These are phyloP conservation scores for Colletotrichum graminicola DNA, from an alignment of 2,329 filamentous ascomycete species.

Conservation along the genomic window DNA sequence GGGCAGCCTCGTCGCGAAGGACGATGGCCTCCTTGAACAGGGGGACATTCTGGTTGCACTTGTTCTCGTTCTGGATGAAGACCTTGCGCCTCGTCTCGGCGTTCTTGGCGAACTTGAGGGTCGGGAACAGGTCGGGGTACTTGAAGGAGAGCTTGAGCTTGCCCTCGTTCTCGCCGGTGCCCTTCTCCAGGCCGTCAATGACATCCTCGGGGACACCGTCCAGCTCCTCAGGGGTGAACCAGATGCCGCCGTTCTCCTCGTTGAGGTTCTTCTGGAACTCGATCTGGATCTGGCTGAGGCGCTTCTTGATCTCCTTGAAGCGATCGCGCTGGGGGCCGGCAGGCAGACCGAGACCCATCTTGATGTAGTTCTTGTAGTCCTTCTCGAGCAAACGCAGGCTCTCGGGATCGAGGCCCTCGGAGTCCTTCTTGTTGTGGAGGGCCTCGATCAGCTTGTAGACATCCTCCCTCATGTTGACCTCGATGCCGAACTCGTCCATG, in stretches of 20 bases:
- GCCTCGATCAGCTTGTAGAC: constrained; percentile 77
- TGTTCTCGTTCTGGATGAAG: constrained; percentile 84
- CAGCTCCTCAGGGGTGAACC: constrained; percentile 80
- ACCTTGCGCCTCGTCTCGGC: constrained; percentile 76
- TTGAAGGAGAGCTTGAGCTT: constrained; percentile 84
- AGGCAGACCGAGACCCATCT: constrained; percentile 80
- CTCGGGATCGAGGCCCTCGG: constrained; percentile 74
- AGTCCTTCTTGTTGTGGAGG: constrained; percentile 64
- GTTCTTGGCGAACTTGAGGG: constrained; percentile 81
- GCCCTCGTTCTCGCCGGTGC: constrained; percentile 77
- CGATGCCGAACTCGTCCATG: constrained; percentile 82
- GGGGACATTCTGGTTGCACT: constrained; percentile 72
- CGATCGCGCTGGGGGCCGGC: constrained; percentile 78
- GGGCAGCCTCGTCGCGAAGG: constrained; percentile 68
- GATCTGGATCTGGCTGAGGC: constrained; percentile 79
- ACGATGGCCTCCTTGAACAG: constrained; percentile 68
- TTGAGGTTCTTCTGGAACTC: constrained; percentile 85
- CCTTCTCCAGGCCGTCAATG: constrained; percentile 75
- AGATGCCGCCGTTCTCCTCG: constrained; percentile 84
- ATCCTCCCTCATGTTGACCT: constrained; percentile 85
- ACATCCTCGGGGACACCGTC: constrained; percentile 82
- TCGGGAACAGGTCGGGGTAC: constrained; percentile 84
- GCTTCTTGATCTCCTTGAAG: constrained; percentile 89
- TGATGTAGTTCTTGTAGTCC: constrained; percentile 81
- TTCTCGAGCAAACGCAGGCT: constrained; percentile 80